Percentiles rank a stretch among this genome's conserved stretches.
phyloP scores from a whole-genome alignment of 441 rosid genomes.

The Macaranga tanarius region DNA sequence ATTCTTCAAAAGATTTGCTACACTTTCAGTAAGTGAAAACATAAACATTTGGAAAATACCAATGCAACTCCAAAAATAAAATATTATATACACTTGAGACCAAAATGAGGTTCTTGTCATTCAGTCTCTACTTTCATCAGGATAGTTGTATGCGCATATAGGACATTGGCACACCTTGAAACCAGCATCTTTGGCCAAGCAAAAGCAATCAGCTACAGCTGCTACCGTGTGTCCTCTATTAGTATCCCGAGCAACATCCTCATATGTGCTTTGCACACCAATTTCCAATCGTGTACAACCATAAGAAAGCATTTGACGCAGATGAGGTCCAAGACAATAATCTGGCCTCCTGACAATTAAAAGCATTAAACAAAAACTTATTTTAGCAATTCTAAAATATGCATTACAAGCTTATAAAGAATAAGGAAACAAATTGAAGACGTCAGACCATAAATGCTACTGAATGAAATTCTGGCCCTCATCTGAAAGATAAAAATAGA shows the following conservation, averaged over 20 bases:
- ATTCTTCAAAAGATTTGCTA: neutral
- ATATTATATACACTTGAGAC: neutral
- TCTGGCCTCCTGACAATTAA: conserved; percentile 82
- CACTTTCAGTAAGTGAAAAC: neutral
- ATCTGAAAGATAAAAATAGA: too few species aligned
- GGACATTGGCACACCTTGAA: conserved; percentile 63
- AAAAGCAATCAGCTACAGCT: conserved; percentile 99
- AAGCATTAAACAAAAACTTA: conserved; percentile 11
- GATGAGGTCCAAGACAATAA: conserved; percentile 97
- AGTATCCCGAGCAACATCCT: conserved; percentile 98
- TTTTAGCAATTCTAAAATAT: conserved; percentile 9
- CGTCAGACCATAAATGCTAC: conserved; percentile 3
- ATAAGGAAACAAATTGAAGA: conserved; percentile 11
- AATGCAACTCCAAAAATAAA: neutral
- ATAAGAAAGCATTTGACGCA: conserved; percentile 95
- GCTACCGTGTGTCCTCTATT: conserved; percentile 98
- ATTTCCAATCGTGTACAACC: conserved; percentile 98
- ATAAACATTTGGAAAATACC: neutral
- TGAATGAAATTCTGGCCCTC: too few species aligned
- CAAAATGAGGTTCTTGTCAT: neutral
- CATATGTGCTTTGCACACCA: conserved; percentile 99
- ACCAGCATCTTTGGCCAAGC: conserved; percentile 98
- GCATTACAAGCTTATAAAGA: conserved; percentile 1
- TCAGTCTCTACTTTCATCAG: neutral
- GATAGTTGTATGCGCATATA: neutral